These are phyloP conservation scores for Penicillium cataractarum DNA, from an alignment of 495 filamentous ascomycete species.

Conservation along the genomic window DNA sequence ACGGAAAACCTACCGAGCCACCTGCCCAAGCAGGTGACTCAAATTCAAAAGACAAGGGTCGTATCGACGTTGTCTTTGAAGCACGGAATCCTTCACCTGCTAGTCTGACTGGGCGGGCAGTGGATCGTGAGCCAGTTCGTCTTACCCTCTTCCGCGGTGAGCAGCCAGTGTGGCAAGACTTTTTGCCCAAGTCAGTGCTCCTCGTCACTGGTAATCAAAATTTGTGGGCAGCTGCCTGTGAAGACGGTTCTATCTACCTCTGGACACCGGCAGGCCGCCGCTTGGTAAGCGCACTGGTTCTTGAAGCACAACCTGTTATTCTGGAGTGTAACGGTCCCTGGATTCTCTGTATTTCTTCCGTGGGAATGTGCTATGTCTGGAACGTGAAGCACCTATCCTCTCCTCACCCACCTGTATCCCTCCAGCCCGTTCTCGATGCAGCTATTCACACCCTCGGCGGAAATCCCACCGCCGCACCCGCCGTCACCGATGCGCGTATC, in stretches of 20 bases:
- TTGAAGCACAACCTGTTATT: slow-evolving; percentile 93
- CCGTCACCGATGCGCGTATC: slow-evolving; percentile 85
- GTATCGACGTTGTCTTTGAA: slow-evolving; percentile 71
- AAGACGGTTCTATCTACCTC: slow-evolving; percentile 89
- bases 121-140: slow-evolving; percentile 77
- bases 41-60: slow-evolving; percentile 58
- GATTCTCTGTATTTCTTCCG: slow-evolving; percentile 85
- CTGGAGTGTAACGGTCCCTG: slow-evolving; percentile 87
- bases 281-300: slow-evolving; percentile 76
- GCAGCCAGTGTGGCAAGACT: slow-evolving; percentile 91
- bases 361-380: slow-evolving; percentile 92
- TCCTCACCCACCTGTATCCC: slow-evolving; percentile 85
- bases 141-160: slow-evolving; percentile 82
- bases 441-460: slow-evolving; percentile 70
- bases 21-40: slow-evolving; percentile 54
- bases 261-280: slow-evolving; percentile 96
- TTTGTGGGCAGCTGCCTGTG: slow-evolving; percentile 91
- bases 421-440: slow-evolving; percentile 88
- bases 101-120: slow-evolving; percentile 56
- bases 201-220: slow-evolving; percentile 85
- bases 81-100: slow-evolving; percentile 68
- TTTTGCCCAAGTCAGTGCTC: slow-evolving; percentile 78
- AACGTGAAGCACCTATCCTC: slow-evolving; percentile 83
- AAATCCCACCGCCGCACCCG: slow-evolving; percentile 71
- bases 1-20: slow-evolving; percentile 50